Conservation (phyloP, 106 monocot species). For the Vanilla planifolia region DNA sequence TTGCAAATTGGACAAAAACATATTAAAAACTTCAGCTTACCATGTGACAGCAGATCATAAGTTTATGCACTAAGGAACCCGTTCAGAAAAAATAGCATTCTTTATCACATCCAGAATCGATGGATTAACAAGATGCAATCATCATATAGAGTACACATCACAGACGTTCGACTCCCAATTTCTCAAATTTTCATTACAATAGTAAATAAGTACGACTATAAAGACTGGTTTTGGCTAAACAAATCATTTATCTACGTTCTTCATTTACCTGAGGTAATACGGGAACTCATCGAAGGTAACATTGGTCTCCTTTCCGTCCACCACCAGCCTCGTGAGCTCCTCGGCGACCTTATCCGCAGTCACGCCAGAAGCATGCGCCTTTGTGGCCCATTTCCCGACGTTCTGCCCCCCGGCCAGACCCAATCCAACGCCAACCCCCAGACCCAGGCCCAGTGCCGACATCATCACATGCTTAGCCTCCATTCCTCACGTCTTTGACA, state of each 20-base stretch:
- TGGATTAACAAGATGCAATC: not conserved
- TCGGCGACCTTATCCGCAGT: slow-evolving; percentile 40
- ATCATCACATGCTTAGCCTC: slow-evolving; percentile 53
- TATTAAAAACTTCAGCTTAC: too few species aligned
- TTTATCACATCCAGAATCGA: not conserved
- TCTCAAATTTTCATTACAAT: not conserved
- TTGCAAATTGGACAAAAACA: too few species aligned
- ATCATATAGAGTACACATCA: not conserved
- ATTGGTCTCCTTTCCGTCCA: slow-evolving; percentile 45
- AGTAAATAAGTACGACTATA: not conserved
- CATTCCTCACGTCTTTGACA: slow-evolving; percentile 14
- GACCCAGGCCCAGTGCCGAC: slow-evolving; percentile 53
- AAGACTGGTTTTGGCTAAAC: not conserved
- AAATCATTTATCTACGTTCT: not conserved
- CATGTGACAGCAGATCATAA: not conserved
- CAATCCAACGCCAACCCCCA: slow-evolving; percentile 56
- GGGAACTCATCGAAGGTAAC: slow-evolving; percentile 61
- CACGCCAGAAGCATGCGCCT: slow-evolving; percentile 8
- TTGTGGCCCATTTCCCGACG: slow-evolving; percentile 24
- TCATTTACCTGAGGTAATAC: slow-evolving; percentile 53
- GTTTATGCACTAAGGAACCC: not conserved
- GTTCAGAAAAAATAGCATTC: not conserved
- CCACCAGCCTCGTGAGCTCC: slow-evolving; percentile 39
- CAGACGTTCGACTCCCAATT: not conserved
- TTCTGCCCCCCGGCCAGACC: slow-evolving; percentile 35